Conservation (phyloP, 805 yeast species). For the Cyberlindnera veronae region DNA sequence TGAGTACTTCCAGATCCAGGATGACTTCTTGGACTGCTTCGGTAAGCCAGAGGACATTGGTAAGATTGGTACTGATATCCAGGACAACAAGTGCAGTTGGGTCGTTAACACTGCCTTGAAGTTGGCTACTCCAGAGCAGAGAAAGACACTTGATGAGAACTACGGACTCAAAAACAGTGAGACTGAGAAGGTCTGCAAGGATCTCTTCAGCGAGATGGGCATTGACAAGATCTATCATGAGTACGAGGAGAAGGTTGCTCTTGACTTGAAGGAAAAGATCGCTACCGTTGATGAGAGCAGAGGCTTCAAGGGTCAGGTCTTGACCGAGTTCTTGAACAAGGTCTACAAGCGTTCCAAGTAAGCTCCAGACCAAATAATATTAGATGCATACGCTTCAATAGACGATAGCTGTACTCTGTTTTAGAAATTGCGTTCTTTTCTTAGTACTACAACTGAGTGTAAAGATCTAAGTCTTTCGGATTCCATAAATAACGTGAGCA, state of each 20-base stretch:
- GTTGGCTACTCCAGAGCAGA: constrained; percentile 75
- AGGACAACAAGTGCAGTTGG: constrained; percentile 99
- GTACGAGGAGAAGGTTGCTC: constrained; percentile 79
- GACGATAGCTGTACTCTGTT: not conserved
- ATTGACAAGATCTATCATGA: constrained; percentile 67
- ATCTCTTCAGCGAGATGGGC: constrained; percentile 68
- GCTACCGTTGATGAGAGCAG: constrained; percentile 78
- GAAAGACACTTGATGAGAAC: constrained; percentile 76
- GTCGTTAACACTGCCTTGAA: constrained; percentile 88
- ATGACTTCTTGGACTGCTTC: constrained; percentile 93
- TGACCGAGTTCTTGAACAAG: constrained; percentile 80
- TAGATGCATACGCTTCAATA: not conserved
- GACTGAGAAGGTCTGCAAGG: constrained; percentile 65
- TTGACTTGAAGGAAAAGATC: constrained; percentile 60
- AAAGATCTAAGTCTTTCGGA: constrained; percentile 1
- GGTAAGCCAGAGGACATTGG: constrained; percentile 98
- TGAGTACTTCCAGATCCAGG: constrained; percentile 98
- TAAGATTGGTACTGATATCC: constrained; percentile 96
- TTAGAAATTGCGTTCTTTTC: not conserved
- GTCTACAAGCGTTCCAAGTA: constrained; percentile 93
- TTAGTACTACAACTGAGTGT: not conserved
- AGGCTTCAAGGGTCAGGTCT: constrained; percentile 89
- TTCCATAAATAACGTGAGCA: constrained; percentile 12
- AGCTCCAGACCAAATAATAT: not conserved
- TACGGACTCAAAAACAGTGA: constrained; percentile 82